Evolutionary conservation across 176 grass and related monocot genomes (phyloP), one percentile per base, ranked within the genome.

Genomic region (Otatea glauca): DNA sequence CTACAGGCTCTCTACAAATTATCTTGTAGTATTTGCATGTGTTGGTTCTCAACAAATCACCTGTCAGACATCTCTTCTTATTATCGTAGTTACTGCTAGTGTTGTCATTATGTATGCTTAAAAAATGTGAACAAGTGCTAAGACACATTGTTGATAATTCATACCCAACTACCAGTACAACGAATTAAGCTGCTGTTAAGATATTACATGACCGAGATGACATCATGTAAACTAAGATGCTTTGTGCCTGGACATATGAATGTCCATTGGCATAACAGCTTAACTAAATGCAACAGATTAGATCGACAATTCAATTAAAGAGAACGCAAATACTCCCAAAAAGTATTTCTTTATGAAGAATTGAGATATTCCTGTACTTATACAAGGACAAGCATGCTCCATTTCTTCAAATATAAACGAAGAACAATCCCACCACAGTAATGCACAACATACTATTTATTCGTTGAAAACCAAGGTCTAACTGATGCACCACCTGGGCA

Each of bases 361-460:
- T 34, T 6, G 25, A 74, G 15, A 20, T 35, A 48, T 5, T 53
- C 15, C 0, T 74, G 71, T 74, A 74, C 71, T 74, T 34, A 29
- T 43, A 69, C 3, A 48, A 72, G 69, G 23, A 72, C 69, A 72
- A 4, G 6, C n/a, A 72, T 72, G 58, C 20, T 82, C 32, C 10
- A 38, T 21, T 49, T 82, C 48, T 70, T 65, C 12, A 63, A 53
- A 35, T 39, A 3, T 55, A 24, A 13, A 9, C 37, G 1, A 38
- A 4, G 1, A 38, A 4, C 5, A 55, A 48, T 53, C 20, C 23
- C n/a, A 34, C 29, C 4, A 0, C 9, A 21, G 4, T 74, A 37
- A 54, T 53, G 72, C 9, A 54, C 72, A 74, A 21, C 72, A 73
- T 50, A 4, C 49, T 27, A 55, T 75, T 75, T 75, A 75, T 75